A percentile compares a stretch with the other conserved stretches of the same genome.
Conservation (phyloP, 352 stramenopile genomes). For the Phytophthora capsici region DNA sequence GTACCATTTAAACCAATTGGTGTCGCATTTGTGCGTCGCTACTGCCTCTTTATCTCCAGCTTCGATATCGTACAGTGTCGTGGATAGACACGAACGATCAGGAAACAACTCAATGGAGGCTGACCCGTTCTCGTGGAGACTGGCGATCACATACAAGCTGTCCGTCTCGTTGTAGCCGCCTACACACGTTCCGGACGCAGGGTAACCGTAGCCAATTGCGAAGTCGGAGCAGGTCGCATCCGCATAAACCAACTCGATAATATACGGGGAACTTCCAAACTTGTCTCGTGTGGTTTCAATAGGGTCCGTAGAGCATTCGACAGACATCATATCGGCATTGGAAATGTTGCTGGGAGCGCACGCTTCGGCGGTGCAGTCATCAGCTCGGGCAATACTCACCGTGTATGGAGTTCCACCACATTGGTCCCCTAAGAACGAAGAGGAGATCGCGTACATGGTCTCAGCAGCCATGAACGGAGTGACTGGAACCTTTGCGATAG, state of each 20-base stretch:
- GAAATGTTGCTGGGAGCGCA: slow-evolving; percentile 10
- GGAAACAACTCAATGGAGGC: slow-evolving; percentile 13
- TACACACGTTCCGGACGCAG: slow-evolving; percentile 11
- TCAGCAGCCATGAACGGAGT: neutral
- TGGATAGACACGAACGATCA: slow-evolving; percentile 18
- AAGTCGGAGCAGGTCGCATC: slow-evolving; percentile 14
- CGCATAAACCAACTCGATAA: slow-evolving; percentile 19
- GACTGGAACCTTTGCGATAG: slow-evolving; percentile 2
- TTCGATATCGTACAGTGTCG: slow-evolving; percentile 6
- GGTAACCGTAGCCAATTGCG: slow-evolving; percentile 12
- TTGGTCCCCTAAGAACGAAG: slow-evolving; percentile 22
- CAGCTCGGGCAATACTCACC: slow-evolving; percentile 2
- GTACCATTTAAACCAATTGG: slow-evolving; percentile 27
- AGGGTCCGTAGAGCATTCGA: slow-evolving; percentile 15
- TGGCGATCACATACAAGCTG: slow-evolving; percentile 26
- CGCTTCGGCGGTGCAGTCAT: slow-evolving; percentile 12
- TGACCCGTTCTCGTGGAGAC: slow-evolving; percentile 20
- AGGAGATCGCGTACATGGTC: slow-evolving; percentile 21
- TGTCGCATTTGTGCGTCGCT: slow-evolving; percentile 14
- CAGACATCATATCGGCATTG: slow-evolving; percentile 17
- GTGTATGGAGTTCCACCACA: slow-evolving; percentile 23
- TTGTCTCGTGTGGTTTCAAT: slow-evolving; percentile 14
- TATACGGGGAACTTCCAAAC: slow-evolving; percentile 21
- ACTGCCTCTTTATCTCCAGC: slow-evolving; percentile 13
- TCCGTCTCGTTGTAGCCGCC: slow-evolving; percentile 13